Base-by-base conservation (phyloP, 1,284 basidiomycete genomes). In the Sanghuangporus weigelae region DNA sequence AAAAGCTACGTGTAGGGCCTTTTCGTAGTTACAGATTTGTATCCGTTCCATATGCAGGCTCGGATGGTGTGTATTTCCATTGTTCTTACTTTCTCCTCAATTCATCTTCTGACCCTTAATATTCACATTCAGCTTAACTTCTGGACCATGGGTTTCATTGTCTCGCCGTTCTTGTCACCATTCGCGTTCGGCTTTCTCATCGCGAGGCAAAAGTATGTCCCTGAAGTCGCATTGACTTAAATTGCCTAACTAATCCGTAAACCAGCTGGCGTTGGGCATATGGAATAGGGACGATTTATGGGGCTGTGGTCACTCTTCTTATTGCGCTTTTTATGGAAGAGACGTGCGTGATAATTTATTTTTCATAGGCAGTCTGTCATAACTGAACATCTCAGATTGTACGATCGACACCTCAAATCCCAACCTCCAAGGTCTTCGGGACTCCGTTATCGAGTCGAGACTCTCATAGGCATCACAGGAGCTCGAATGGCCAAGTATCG, bases 41-140 rank as follows among this genome's bases (percentile, higher is more conserved):
- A 82, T 71, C 88, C 89, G 1, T 90, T 90, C 77, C 88, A 91
- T 67, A 74, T 87, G 23, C 89, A 90, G 71, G 87, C 89, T 31
- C 81, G 87, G 46, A 90, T 88, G 79, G 84, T 81, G 39, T 21
- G 68, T 62, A 14, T 16, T 46, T 16, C 42, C 11, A 7, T 16
- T 39, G 26, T 40, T 23, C 3, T 35, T 23, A 14, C 26, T 26
- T 16, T 31, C 11, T 42, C 36, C 54, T 23, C 16, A 60, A 31
- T 31, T 31, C 2, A 31, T 31, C 5, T 31, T 31, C 26, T 31
- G 26, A 31, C 3, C 3, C 10, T 31, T 36, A 53, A 38, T 16
- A 58, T 63, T 35, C 42, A 3, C 12, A 31, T 31, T 21, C 5
- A 86, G 81, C 77, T 90, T 31, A 90, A 88, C 67, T 70, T 88